phyloP scores from a whole-genome alignment of 352 stramenopile species.

The Halophytophthora polymorphica region DNA sequence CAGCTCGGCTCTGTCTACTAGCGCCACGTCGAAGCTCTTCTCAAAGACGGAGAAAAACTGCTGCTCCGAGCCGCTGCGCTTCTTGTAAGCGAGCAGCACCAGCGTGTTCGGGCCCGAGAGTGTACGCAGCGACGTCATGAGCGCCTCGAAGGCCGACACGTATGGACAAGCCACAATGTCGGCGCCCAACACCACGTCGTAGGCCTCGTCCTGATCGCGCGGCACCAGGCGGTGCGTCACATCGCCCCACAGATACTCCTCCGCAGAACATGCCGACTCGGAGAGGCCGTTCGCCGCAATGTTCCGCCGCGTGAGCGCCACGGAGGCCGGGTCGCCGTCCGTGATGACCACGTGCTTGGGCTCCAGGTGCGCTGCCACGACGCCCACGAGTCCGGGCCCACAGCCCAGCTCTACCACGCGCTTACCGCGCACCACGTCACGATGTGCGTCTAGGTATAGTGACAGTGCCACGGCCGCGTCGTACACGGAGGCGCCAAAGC shows the following conservation, averaged over 20 bases:
- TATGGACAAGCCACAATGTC: constrained; percentile 87
- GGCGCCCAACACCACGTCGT: constrained; percentile 73
- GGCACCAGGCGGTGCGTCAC: constrained; percentile 23
- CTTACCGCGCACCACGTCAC: constrained; percentile 42
- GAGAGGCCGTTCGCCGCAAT: constrained; percentile 25
- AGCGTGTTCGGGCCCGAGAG: constrained; percentile 40
- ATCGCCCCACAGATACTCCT: constrained; percentile 67
- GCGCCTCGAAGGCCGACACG: constrained; percentile 53
- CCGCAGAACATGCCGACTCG: constrained; percentile 23
- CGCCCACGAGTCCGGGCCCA: constrained; percentile 67
- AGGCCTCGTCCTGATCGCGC: constrained; percentile 17
- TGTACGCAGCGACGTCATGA: constrained; percentile 50
- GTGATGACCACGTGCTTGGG: constrained; percentile 52
- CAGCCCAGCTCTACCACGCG: constrained; percentile 72
- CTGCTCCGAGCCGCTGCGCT: constrained; percentile 56
- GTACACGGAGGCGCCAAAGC: constrained; percentile 83
- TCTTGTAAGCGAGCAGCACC: constrained; percentile 78
- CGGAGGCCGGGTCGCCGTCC: constrained; percentile 67
- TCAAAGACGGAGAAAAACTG: constrained; percentile 62
- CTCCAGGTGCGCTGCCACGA: constrained; percentile 56
- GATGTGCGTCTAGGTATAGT: constrained; percentile 67
- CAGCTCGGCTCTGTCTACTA: constrained; percentile 38
- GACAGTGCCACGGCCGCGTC: constrained; percentile 74
- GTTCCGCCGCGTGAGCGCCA: constrained; percentile 63
- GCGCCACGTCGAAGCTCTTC: constrained; percentile 41